Base-by-base conservation (phyloP, 139 green algal species). In the Chlorella sorokiniana region DNA sequence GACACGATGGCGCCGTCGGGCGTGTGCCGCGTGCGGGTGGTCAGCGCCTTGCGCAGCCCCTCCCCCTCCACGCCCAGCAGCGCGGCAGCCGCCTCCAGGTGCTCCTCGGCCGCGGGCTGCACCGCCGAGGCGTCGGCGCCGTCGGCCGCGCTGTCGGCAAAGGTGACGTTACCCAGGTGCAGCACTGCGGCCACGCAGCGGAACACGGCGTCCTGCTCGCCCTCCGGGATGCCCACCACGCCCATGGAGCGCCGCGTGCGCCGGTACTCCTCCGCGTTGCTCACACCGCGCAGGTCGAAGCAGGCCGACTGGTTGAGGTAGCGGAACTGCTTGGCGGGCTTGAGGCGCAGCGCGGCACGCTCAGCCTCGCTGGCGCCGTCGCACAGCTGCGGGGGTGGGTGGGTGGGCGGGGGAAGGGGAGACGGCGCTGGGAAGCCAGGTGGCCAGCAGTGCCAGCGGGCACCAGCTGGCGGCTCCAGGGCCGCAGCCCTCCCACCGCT, bases 141-240 rank as follows among this genome's bases (percentile, higher is more conserved):
- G 48, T 92, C 88, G 40, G 81, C 69, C 22, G 90, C 89, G 0
- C 69, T 62, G 8, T 92, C 87, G 65, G 76, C 82, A 81, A 99
- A 99, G 31, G 75, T 64, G 51, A 98, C 81, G 83, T 99, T 99
- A 48, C 97, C 97, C 40, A 99, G 90, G 83, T 99, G 96, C 85
- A 99, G 90, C 77, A 99, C 94, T 18, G 95, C 93, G 5, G 96
- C 95, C 42, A 99, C 92, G 4, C 93, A 89, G 33, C 89, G 78
- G 79, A 98, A 97, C 29, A 98, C 90, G 10, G 87, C 83, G 31
- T 96, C 88, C 86, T 96, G 95, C 63, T 93, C 89, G 33, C 92
- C 87, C 11, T 86, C 68, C 2, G 90, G 88, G 65, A 99, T 98
- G 69, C 97, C 97, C 59, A 99, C 97, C 65, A 95, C 84, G 31